Conservation (phyloP, 495 filamentous ascomycete genomes). For the Friedmanniomyces simplex region DNA sequence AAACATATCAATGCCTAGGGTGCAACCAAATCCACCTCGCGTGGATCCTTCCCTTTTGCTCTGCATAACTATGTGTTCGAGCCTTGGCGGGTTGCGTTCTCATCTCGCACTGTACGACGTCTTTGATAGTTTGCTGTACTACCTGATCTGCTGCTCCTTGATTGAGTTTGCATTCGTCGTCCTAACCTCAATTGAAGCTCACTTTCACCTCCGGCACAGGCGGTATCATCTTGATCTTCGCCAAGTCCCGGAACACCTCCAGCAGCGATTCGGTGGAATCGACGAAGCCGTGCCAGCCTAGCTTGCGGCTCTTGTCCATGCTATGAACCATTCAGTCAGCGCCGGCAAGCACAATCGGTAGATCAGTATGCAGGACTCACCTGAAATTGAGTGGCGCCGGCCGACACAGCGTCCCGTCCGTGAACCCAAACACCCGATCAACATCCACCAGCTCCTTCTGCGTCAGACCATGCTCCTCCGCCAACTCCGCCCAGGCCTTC, state of each 20-base stretch:
- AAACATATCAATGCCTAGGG: no score
- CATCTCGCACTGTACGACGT: no score
- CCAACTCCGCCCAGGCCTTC: constrained; percentile 35
- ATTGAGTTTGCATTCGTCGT: neutral
- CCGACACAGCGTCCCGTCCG: constrained; percentile 24
- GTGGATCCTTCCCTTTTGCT: neutral
- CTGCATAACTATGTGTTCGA: neutral
- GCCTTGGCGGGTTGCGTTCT: neutral
- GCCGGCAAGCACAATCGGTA: no score
- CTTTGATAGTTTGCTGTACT: no score
- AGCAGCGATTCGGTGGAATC: constrained; percentile 32
- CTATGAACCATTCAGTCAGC: constrained; percentile 7
- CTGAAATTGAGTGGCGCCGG: constrained; percentile 17
- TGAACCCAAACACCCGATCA: constrained; percentile 30
- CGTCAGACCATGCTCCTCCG: constrained; percentile 19
- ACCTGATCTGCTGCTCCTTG: neutral
- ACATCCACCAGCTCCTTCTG: constrained; percentile 27
- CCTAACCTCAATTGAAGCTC: constrained; percentile 8
- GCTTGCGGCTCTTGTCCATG: constrained; percentile 33
- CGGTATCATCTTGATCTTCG: constrained; percentile 31
- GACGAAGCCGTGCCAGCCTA: constrained; percentile 35
- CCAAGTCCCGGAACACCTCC: constrained; percentile 30
- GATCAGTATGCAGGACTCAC: constrained; percentile 4
- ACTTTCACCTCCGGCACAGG: constrained; percentile 22
- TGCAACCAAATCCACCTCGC: neutral